These are phyloP conservation scores for Diaporthe sp. DNA, from an alignment of 2,329 filamentous ascomycete genomes.

Conservation along the genomic window DNA sequence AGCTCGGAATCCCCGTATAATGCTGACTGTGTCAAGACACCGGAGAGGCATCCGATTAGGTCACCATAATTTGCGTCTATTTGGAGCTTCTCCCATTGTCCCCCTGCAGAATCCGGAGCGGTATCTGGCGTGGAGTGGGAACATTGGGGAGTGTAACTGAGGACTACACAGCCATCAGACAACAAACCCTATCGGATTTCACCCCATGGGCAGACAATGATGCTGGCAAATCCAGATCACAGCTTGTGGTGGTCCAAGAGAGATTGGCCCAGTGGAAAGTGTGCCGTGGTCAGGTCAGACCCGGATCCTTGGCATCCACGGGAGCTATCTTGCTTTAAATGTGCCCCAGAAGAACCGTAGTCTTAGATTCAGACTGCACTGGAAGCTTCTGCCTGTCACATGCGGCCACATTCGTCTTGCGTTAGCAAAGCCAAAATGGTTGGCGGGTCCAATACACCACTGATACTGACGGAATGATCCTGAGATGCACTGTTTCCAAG, in stretches of 20 bases:
- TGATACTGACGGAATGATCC: neutral
- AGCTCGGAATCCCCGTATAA: neutral
- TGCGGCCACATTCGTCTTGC: neutral
- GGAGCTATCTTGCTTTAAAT: neutral
- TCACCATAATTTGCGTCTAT: neutral
- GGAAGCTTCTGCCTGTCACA: neutral
- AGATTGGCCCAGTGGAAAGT: too few species aligned
- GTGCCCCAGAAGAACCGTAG: neutral
- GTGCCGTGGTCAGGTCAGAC: too few species aligned
- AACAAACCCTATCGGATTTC: too few species aligned
- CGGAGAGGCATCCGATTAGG: neutral
- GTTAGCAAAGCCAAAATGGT: neutral
- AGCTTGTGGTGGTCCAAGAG: too few species aligned
- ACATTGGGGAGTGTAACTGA: neutral
- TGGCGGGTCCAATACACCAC: neutral
- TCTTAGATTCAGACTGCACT: too few species aligned
- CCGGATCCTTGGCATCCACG: too few species aligned
- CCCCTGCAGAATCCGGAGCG: neutral
- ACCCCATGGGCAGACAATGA: too few species aligned
- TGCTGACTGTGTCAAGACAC: neutral
- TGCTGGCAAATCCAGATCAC: too few species aligned
- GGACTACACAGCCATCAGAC: neutral
- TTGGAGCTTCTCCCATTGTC: neutral
- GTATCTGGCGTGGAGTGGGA: neutral
- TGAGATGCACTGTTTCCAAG: neutral